Evolutionary conservation across 1,139 yeast genomes (phyloP).

Genomic region (Yamadazyma dushanensis): DNA sequence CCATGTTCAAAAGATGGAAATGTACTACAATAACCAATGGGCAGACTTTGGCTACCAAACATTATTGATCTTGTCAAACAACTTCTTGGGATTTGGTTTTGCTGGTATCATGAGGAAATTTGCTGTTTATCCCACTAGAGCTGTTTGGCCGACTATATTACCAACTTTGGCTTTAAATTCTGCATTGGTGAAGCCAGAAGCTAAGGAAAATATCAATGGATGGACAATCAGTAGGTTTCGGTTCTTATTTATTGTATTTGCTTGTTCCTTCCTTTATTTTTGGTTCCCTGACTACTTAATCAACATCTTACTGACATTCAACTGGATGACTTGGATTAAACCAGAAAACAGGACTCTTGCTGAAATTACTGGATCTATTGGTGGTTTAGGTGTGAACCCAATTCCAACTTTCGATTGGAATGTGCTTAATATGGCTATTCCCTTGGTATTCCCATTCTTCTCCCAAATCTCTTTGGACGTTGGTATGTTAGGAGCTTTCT

Average conservation of each 20-base stretch:
- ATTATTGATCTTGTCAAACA: slow-evolving; percentile 38
- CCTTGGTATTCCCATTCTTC: slow-evolving; percentile 41
- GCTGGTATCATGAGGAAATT: slow-evolving; percentile 45
- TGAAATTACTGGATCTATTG: slow-evolving; percentile 35
- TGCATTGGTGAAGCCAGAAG: slow-evolving; percentile 38
- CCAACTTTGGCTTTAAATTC: slow-evolving; percentile 45
- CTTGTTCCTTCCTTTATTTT: slow-evolving; percentile 35
- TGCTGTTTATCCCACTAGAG: slow-evolving; percentile 41
- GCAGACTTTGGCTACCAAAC: slow-evolving; percentile 39
- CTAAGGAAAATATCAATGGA: slow-evolving; percentile 31
- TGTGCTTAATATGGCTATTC: slow-evolving; percentile 31
- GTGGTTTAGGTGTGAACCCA: slow-evolving; percentile 46
- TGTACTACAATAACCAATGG: slow-evolving; percentile 44
- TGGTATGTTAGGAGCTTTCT: slow-evolving; percentile 33
- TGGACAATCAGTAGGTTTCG: slow-evolving; percentile 40
- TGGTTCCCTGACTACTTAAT: slow-evolving; percentile 44
- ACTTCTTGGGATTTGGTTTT: slow-evolving; percentile 46
- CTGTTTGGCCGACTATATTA: slow-evolving; percentile 47
- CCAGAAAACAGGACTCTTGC: slow-evolving; percentile 39
- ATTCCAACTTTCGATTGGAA: slow-evolving; percentile 48
- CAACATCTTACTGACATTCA: slow-evolving; percentile 37
- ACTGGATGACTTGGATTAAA: slow-evolving; percentile 47
- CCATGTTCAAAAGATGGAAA: slow-evolving; percentile 42
- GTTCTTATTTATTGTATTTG: slow-evolving; percentile 35
- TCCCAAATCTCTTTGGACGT: slow-evolving; percentile 32